Conservation (phyloP, 2,329 filamentous ascomycete genomes). For the Aspergillus puulaauensis region DNA sequence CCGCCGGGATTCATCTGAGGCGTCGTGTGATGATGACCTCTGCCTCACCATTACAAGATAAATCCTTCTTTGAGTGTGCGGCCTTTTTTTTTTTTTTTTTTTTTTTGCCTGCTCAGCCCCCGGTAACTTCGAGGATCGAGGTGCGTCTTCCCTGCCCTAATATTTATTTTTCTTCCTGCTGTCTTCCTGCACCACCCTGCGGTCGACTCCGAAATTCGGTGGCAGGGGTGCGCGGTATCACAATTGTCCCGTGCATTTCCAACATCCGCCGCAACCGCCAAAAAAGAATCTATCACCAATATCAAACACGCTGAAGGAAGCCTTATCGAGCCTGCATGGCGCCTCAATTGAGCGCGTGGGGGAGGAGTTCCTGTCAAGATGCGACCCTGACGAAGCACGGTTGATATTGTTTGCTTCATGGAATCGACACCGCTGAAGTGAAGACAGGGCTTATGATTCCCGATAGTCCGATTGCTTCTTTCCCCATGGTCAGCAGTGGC, state of each 20-base stretch:
- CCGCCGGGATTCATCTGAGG: not conserved
- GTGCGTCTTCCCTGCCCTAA: not conserved
- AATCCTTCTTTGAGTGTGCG: not conserved
- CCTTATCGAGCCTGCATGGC: constrained; percentile 1
- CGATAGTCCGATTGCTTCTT: constrained; percentile 4
- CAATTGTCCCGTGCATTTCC: not conserved
- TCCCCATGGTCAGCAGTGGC: not conserved
- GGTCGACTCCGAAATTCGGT: constrained; percentile 5
- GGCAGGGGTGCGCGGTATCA: constrained; percentile 2
- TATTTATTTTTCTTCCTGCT: not conserved
- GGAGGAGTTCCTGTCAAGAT: not conserved
- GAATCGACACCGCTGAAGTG: not conserved
- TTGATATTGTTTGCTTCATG: not conserved
- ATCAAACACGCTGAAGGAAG: not conserved
- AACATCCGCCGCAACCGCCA: constrained; percentile 19
- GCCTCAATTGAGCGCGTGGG: not conserved
- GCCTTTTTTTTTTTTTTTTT: no score
- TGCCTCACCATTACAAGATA: not conserved
- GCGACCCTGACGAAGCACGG: no score
- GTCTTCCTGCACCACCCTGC: not conserved
- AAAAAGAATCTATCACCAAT: not conserved
- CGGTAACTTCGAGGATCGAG: not conserved
- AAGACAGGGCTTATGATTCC: constrained; percentile 1
- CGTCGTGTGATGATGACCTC: not conserved
- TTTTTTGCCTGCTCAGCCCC: not conserved